Evolutionary conservation across 495 filamentous ascomycete genomes (phyloP), one percentile per base, ranked within the genome.

Genomic region (Evernia prunastri): DNA sequence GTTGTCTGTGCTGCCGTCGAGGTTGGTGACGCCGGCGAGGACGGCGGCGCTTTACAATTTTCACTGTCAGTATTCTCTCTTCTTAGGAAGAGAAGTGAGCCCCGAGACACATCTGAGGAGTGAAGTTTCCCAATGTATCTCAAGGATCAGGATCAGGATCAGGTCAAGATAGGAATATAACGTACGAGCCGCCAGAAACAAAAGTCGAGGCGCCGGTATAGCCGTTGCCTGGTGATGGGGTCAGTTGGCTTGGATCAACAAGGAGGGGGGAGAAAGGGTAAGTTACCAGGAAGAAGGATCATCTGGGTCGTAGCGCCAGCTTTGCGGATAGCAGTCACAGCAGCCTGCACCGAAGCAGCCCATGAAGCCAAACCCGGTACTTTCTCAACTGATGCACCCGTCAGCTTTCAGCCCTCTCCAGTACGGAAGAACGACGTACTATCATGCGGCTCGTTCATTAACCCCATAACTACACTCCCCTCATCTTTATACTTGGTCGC

Each of bases 381-480:
- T 59, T 74, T 69, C 40, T 54, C 51, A 4, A 54, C 51, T 54
- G 15, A 8, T 33, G 68, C 66, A 11, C 62, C 68, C 66, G 70
- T 65, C n/a, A 61, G 63, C 49, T 60, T 11, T 25, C 1, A 8
- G 13, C 12, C 23, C 3, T 40, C 17, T 49, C n/a, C 7, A 65
- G 4, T 40, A 17, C 15, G 29, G 20, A 42, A 7, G 4, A 17
- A 17, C 31, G 20, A 51, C 53, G 57, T 72, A 42, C 67, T 70
- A 60, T 76, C 68, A 65, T 84, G 82, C 7, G 84, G 83, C 70
- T 87, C 85, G 69, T 86, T 87, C 81, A 87, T 85, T 53, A 86
- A 70, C 42, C 84, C 84, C 71, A 87, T 86, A n/a, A 79, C 71
- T 31, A 85, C 72, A 18, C 78, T 80, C 7, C 73, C 57, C n/a